Conservation (phyloP, 2,329 filamentous ascomycete species). For the Ceratocystis diversiconidia region DNA sequence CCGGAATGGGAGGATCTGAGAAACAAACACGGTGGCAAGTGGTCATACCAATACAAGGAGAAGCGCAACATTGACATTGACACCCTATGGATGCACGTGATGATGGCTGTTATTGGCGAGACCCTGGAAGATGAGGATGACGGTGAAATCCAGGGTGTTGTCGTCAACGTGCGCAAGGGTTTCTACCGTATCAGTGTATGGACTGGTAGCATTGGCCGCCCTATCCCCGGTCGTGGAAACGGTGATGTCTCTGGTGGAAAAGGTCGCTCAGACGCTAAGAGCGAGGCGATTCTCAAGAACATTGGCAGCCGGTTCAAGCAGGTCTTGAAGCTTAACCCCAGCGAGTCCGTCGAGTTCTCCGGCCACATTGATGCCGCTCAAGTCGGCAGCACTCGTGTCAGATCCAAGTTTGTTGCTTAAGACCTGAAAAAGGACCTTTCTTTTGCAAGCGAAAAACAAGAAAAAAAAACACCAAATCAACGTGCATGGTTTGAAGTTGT, state of each 20-base stretch:
- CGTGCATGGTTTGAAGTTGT: not conserved
- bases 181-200: constrained; percentile 97
- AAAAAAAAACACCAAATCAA: constrained; percentile 4
- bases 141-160: constrained; percentile 97
- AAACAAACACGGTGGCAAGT: constrained; percentile 99
- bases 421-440: not conserved
- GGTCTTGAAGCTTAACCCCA: constrained; percentile 62
- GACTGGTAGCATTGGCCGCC: constrained; percentile 87
- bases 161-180: constrained; percentile 95
- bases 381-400: constrained; percentile 84
- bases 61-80: constrained; percentile 87
- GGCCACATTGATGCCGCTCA: constrained; percentile 92
- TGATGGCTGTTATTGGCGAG: constrained; percentile 93
- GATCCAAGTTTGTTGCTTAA: constrained; percentile 83
- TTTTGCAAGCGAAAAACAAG: not conserved
- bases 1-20: constrained; percentile 97
- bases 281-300: constrained; percentile 65
- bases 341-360: constrained; percentile 81
- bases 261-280: constrained; percentile 65
- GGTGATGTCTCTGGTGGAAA: constrained; percentile 61
- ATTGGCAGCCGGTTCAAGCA: constrained; percentile 92
- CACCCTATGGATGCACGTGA: constrained; percentile 89
- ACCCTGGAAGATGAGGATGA: constrained; percentile 90
- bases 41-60: constrained; percentile 96
- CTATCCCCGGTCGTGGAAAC: constrained; percentile 59